Conservation (phyloP, 2,329 filamentous ascomycete species). For the Alternaria brassicae region DNA sequence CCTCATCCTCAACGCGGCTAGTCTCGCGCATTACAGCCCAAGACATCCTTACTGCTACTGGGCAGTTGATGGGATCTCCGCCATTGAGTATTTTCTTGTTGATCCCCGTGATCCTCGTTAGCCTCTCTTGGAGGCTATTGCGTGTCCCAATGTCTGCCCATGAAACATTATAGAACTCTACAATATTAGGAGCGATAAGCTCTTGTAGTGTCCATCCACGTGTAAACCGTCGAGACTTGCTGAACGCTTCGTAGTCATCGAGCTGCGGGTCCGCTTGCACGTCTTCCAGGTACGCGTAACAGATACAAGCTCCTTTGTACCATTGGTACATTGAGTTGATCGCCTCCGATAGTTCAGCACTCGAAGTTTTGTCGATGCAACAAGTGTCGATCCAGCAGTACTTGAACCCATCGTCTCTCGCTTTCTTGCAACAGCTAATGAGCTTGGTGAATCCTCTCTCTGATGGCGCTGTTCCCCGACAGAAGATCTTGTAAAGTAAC, state of each 20-base stretch:
- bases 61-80: background rate
- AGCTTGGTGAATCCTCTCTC: background rate
- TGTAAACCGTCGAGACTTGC: background rate
- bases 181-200: background rate
- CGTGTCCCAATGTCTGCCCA: background rate
- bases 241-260: background rate
- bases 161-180: background rate
- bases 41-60: background rate
- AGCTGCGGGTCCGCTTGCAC: background rate
- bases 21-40: background rate
- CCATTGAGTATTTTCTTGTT: background rate
- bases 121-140: background rate
- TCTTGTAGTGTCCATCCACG: background rate
- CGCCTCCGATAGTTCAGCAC: background rate
- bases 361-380: background rate
- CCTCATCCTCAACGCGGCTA: background rate
- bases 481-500: background rate
- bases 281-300: background rate
- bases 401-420: background rate
- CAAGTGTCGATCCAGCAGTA: constrained; percentile 1
- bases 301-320: background rate
- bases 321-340: constrained; percentile 1
- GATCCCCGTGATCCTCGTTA: background rate
- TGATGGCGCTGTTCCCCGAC: background rate
- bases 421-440: background rate